Evolutionary conservation across 768 basidiomycete species (phyloP), one percentile per base, ranked within the genome.

Genomic region (Ephemerocybe angulata): DNA sequence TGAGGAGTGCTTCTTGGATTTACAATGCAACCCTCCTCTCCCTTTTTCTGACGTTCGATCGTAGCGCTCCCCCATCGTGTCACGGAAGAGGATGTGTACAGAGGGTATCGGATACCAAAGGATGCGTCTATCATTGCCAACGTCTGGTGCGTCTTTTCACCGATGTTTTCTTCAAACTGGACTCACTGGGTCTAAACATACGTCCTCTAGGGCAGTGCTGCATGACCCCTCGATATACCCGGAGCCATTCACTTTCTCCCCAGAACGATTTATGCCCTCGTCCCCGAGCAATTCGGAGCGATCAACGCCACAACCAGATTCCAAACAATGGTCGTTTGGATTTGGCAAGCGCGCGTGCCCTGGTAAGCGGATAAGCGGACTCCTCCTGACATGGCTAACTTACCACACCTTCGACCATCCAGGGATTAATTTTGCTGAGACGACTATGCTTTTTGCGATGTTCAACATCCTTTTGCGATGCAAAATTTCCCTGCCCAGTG

Each of bases 101-200:
- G 60, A 12, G 78, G 75, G 1, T 76, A 74, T 58, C 60, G 58
- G 17, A 76, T 82, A 28, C 81, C 81, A 1, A 72, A 73, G 44
- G 73, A 72, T 11, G 69, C 77, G 1, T 75, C 75, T 3, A 59
- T 80, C 17, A 58, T 80, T n/a, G 70, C 75, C 3, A 80, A 79
- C 49, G 67, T 76, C n/a, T 80, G 78, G 76, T 77, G 52, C 43
- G 28, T 31, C 40, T 33, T 15, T 22, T 12, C 22, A 17, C 21
- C 37, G n/a, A 4, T 28, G 25, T 12, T 33, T 30, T 31, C 4
- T 28, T 38, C 17, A 40, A 13, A 13, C 37, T 48, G 41, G 28
- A 27, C 13, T 46, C 3, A 10, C 28, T 25, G 31, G 17, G 25
- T 5, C 17, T 17, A 24, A 21, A 13, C 47, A 3, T n/a, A 27